Evolutionary conservation across 441 rosid species (phyloP).

Genomic region (Pelargonium citronellum): DNA sequence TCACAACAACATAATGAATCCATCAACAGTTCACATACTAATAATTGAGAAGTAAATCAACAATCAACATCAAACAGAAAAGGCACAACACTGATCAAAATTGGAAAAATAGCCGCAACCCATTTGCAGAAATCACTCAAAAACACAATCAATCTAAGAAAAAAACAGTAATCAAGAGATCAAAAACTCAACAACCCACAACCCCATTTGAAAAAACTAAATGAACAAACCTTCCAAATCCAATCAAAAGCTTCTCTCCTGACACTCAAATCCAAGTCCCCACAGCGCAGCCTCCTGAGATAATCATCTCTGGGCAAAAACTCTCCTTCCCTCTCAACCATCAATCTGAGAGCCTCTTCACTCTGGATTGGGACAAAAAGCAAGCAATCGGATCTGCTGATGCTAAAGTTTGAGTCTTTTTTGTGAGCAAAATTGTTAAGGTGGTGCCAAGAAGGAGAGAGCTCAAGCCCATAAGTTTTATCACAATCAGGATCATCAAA

Average conservation of each 20-base stretch:
- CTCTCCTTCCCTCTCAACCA: conserved; percentile 43
- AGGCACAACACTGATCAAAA: conserved; percentile 5
- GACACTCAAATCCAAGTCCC: conserved; percentile 42
- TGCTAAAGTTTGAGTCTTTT: conserved; percentile 22
- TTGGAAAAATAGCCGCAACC: conserved; percentile 15
- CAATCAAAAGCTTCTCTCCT: conserved; percentile 46
- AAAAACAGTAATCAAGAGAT: conserved; percentile 15
- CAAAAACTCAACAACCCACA: conserved; percentile 18
- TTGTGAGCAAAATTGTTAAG: conserved; percentile 18
- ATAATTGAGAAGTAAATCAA: conserved; percentile 7
- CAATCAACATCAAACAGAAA: conserved; percentile 4
- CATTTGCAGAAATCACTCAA: conserved; percentile 13
- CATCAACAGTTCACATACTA: conserved; percentile 3
- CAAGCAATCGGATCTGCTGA: conserved; percentile 26
- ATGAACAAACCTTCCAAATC: conserved; percentile 45
- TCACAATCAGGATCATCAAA: conserved; percentile 32
- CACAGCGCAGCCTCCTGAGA: conserved; percentile 37
- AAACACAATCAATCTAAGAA: not conserved
- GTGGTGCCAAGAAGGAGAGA: conserved; percentile 17
- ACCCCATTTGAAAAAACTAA: conserved; percentile 16
- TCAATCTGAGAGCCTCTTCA: conserved; percentile 40
- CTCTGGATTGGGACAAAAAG: conserved; percentile 37
- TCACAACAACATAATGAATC: not conserved
- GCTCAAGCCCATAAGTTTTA: conserved; percentile 26
- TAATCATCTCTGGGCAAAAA: conserved; percentile 46